A percentile compares a stretch with the other conserved stretches of the same genome.
Evolutionary conservation across 164 flowering plant species (phyloP).

Genomic region (Vitis vinifera): ASM3070453v1 NC_081823.1:235501-236000

Average conservation of each 20-base stretch:
- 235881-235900: conserved; percentile 12
- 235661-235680: conserved; percentile 9
- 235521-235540: conserved; percentile 23
- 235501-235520: conserved; percentile 5
- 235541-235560: neutral
- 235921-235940: conserved; percentile 14
- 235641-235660: conserved; percentile 5
- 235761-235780: conserved; percentile 7
- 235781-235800: conserved; percentile 1
- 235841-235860: conserved; percentile 1
- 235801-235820: neutral
- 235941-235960: conserved; percentile 6
- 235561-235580: too few relatives aligned
- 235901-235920: conserved; percentile 6
- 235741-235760: conserved; percentile 4
- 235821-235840: conserved; percentile 7
- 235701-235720: conserved; percentile 7
- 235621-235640: conserved; percentile 23
- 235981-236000: conserved; percentile 21
- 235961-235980: conserved; percentile 9
- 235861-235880: conserved; percentile 4
- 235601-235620: neutral
- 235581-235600: too few relatives aligned
- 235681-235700: conserved; percentile 1
- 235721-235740: conserved; percentile 11